Evolutionary conservation across 805 yeast species (phyloP).

Genomic region (Debaryomyces maramus): DNA sequence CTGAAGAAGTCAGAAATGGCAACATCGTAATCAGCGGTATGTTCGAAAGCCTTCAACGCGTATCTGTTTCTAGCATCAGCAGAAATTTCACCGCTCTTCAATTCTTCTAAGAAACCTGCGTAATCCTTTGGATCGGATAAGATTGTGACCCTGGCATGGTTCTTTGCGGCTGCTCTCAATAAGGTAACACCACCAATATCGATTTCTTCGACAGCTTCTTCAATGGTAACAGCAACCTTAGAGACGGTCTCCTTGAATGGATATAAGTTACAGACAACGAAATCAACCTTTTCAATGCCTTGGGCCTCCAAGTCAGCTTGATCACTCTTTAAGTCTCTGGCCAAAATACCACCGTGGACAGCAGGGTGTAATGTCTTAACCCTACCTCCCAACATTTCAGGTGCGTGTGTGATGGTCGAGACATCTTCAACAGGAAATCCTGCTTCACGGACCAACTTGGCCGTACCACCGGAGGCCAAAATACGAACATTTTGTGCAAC

Average conservation of each 20-base stretch:
- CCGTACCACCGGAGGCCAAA: conserved; percentile 97
- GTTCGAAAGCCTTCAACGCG: conserved; percentile 97
- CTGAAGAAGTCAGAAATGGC: conserved; percentile 96
- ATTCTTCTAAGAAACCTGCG: conserved; percentile 80
- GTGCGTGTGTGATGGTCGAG: conserved; percentile 93
- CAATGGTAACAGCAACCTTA: conserved; percentile 91
- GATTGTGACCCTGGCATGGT: conserved; percentile 94
- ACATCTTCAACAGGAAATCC: conserved; percentile 98
- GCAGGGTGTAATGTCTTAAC: conserved; percentile 99
- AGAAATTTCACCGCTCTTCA: conserved; percentile 71
- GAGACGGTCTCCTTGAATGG: conserved; percentile 98
- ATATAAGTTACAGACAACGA: conserved; percentile 94
- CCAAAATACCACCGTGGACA: conserved; percentile 96
- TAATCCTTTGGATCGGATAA: conserved; percentile 94
- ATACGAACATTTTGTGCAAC: conserved; percentile 85
- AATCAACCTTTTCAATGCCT: conserved; percentile 94
- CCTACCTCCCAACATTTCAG: conserved; percentile 98
- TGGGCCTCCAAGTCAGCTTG: conserved; percentile 85
- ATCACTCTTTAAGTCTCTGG: conserved; percentile 89
- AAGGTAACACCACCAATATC: conserved; percentile 97
- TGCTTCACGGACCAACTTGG: conserved; percentile 90
- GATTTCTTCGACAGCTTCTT: conserved; percentile 97
- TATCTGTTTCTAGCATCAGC: conserved; percentile 72
- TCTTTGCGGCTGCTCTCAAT: conserved; percentile 97
- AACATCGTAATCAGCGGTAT: conserved; percentile 95